Evolutionary conservation across 2,329 filamentous ascomycete genomes (phyloP).

Genomic region (Fusarium robinianum): DNA sequence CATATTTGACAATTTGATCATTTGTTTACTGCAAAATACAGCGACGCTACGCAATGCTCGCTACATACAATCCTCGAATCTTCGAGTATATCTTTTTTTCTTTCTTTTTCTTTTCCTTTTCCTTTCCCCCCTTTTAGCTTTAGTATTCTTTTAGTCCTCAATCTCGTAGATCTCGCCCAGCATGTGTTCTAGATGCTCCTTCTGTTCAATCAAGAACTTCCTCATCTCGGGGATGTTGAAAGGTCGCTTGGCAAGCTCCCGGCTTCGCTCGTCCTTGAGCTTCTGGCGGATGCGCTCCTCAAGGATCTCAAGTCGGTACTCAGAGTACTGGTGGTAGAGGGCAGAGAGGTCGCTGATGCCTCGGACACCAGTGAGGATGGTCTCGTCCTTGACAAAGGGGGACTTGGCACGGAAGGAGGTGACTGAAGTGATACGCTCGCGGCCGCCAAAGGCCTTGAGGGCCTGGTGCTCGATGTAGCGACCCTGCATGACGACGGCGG

Average conservation of each 20-base stretch:
- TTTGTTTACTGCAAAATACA: too few relatives aligned
- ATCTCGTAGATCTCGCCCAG: conserved; percentile 18
- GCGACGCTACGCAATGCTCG: too few relatives aligned
- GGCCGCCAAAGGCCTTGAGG: conserved; percentile 58
- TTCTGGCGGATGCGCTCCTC: conserved; percentile 54
- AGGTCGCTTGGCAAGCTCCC: conserved; percentile 15
- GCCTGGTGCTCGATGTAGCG: conserved; percentile 69
- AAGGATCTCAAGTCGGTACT: conserved; percentile 68
- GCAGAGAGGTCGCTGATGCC: conserved; percentile 59
- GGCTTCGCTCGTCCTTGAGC: conserved; percentile 18
- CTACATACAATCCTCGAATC: too few relatives aligned
- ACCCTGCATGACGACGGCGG: conserved; percentile 67
- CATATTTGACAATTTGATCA: too few relatives aligned
- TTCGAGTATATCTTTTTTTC: too few relatives aligned
- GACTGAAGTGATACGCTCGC: conserved; percentile 68
- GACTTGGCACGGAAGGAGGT: conserved; percentile 65
- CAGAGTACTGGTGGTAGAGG: conserved; percentile 63
- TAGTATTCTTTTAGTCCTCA: not conserved
- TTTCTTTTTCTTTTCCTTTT: too few relatives aligned
- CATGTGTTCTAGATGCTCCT: conserved; percentile 31
- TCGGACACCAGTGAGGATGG: conserved; percentile 62
- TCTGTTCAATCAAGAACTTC: conserved; percentile 29
- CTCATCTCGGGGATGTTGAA: conserved; percentile 24
- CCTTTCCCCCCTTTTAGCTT: too few relatives aligned
- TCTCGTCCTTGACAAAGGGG: conserved; percentile 61